Conservation (phyloP, 108 stramenopile species). For the Cyclotella baltica region DNA sequence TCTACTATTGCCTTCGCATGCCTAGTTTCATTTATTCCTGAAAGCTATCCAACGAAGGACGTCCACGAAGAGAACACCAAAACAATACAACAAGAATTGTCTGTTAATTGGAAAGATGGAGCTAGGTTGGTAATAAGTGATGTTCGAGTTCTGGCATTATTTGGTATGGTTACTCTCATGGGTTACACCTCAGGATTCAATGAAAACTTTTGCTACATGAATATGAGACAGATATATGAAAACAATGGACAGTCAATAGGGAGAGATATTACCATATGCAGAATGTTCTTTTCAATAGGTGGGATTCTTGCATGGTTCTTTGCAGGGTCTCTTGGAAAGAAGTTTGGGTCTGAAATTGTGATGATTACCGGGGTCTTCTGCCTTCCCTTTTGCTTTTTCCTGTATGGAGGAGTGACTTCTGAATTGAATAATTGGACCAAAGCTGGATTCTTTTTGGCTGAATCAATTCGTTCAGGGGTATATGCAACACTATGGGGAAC, state of each 20-base stretch:
- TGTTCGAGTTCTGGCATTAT: constrained; percentile 30
- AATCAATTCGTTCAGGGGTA: constrained; percentile 43
- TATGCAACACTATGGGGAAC: constrained; percentile 49
- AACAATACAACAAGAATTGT: not conserved
- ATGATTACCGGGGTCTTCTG: constrained; percentile 38
- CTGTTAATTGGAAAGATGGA: constrained; percentile 30
- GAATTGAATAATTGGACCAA: constrained; percentile 32
- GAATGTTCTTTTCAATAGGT: constrained; percentile 33
- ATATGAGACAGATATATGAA: constrained; percentile 36
- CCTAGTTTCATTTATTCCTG: constrained; percentile 31
- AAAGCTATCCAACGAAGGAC: not conserved
- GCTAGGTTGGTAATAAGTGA: constrained; percentile 18
- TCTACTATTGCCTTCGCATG: constrained; percentile 22
- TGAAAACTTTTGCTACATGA: constrained; percentile 54
- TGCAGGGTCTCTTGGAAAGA: constrained; percentile 25
- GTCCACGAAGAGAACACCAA: not conserved
- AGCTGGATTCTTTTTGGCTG: constrained; percentile 34
- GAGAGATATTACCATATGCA: constrained; percentile 29
- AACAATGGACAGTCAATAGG: constrained; percentile 24
- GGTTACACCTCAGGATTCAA: constrained; percentile 36
- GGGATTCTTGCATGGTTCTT: constrained; percentile 42
- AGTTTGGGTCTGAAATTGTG: constrained; percentile 31
- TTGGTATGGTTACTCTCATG: constrained; percentile 31
- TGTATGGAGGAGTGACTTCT: constrained; percentile 33
- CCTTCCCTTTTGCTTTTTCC: constrained; percentile 38